These are phyloP conservation scores for Phytophthora fragariae DNA, from an alignment of 352 stramenopile genomes.

Conservation along the genomic window DNA sequence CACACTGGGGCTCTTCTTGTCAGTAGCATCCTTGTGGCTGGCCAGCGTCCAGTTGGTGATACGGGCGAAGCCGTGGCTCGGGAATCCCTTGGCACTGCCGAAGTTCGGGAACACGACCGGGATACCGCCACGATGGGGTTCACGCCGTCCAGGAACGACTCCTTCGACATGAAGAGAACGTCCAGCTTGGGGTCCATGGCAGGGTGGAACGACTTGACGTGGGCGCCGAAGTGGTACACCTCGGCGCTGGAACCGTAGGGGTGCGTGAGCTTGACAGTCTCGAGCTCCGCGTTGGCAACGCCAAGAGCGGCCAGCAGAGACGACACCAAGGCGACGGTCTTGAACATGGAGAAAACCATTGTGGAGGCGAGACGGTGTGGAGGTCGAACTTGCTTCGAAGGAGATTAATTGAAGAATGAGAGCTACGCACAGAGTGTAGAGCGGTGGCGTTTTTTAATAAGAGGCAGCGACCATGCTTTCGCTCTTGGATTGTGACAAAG, in stretches of 20 bases:
- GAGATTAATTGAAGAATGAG: slow-evolving; percentile 35
- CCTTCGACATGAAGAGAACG: slow-evolving; percentile 78
- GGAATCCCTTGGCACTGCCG: slow-evolving; percentile 55
- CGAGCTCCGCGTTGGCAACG: slow-evolving; percentile 42
- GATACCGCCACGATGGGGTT: slow-evolving; percentile 90
- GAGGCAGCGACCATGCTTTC: neutral
- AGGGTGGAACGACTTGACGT: slow-evolving; percentile 64
- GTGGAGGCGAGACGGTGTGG: slow-evolving; percentile 7
- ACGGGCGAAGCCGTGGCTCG: slow-evolving; percentile 87
- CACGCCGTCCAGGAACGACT: slow-evolving; percentile 72
- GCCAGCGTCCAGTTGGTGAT: slow-evolving; percentile 40
- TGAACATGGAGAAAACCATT: slow-evolving; percentile 26
- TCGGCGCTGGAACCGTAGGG: slow-evolving; percentile 56
- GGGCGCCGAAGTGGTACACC: slow-evolving; percentile 78
- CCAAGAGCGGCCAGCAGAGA: slow-evolving; percentile 21
- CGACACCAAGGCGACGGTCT: slow-evolving; percentile 30
- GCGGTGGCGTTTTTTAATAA: neutral
- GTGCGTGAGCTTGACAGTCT: slow-evolving; percentile 57
- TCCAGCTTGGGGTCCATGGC: slow-evolving; percentile 40
- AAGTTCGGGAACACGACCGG: slow-evolving; percentile 93
- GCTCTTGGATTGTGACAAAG: slow-evolving; percentile 7
- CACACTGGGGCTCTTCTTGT: slow-evolving; percentile 16
- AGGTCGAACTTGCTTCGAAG: slow-evolving; percentile 20
- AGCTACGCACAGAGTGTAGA: neutral
- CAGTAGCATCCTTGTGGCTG: neutral